Percentiles rank a stretch among this genome's conserved stretches.
phyloP scores from a whole-genome alignment of 2,329 filamentous ascomycete genomes.

The Penicillium decumbens region DNA sequence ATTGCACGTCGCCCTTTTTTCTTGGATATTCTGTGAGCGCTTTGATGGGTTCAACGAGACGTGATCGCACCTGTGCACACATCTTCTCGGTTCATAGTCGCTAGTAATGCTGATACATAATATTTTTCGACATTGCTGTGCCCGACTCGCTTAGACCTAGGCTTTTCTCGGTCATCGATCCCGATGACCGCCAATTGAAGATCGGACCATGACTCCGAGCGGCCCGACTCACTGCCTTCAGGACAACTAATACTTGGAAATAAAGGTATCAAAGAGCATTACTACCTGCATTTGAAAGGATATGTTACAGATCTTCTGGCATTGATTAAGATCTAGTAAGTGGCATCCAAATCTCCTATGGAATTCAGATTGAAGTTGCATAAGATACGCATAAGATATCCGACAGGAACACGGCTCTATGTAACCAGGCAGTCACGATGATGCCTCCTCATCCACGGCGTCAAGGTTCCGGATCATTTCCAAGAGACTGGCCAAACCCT shows the following conservation, averaged over 20 bases:
- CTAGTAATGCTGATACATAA: conserved; percentile 6
- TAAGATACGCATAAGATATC: conserved; percentile 15
- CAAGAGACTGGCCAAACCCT: conserved; percentile 6
- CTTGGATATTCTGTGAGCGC: not conserved
- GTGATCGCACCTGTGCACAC: conserved; percentile 1
- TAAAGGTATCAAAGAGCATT: not conserved
- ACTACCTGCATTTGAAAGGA: not conserved
- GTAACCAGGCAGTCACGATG: conserved; percentile 21
- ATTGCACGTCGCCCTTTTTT: not conserved
- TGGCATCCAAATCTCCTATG: not conserved
- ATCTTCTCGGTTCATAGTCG: not conserved
- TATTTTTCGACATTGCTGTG: not conserved
- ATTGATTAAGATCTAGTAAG: not conserved
- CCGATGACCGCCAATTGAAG: not conserved
- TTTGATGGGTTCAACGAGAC: not conserved
- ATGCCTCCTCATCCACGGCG: conserved; percentile 11
- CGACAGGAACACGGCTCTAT: conserved; percentile 14
- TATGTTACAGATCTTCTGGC: not conserved
- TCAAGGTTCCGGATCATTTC: conserved; percentile 12
- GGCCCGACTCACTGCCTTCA: not conserved
- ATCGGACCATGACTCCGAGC: not conserved
- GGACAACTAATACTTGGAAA: not conserved
- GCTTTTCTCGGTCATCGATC: not conserved
- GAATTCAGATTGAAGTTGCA: not conserved
- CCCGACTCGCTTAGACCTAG: not conserved